phyloP scores from a whole-genome alignment of 306 rosid genomes.

The Myrica gale region DNA sequence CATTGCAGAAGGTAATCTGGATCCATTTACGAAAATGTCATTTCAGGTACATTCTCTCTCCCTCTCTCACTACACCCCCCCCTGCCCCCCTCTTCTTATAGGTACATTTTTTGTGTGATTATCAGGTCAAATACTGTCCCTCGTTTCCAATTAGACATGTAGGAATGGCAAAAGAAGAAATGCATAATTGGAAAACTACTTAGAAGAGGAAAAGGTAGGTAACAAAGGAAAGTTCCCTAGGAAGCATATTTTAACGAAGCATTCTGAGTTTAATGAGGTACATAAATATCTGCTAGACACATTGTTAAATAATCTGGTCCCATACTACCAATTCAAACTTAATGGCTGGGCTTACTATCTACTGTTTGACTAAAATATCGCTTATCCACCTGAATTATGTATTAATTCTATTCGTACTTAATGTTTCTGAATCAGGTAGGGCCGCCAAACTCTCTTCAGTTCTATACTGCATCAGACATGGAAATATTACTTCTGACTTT shows the following conservation, averaged over 20 bases:
- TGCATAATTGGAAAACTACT: neutral
- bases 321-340: neutral
- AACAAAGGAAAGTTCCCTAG: neutral
- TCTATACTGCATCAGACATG: neutral
- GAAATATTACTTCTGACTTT: neutral
- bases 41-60: conserved; percentile 53
- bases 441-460: neutral
- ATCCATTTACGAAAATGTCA: conserved; percentile 81
- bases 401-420: neutral
- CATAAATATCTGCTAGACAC: neutral
- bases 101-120: no score
- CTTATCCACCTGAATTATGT: neutral
- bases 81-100: neutral
- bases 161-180: neutral
- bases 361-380: neutral
- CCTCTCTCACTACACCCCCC: conserved; percentile 9
- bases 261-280: neutral
- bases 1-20: conserved; percentile 84
- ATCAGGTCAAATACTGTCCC: neutral
- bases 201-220: neutral
- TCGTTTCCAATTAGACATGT: neutral
- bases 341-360: conserved; percentile 2
- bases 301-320: neutral
- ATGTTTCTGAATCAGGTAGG: conserved; percentile 22
- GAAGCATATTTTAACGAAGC: neutral